Percentiles rank a stretch among this genome's conserved stretches.
phyloP scores from a whole-genome alignment of 257 asterid genomes.

The Verbena officinalis region DNA sequence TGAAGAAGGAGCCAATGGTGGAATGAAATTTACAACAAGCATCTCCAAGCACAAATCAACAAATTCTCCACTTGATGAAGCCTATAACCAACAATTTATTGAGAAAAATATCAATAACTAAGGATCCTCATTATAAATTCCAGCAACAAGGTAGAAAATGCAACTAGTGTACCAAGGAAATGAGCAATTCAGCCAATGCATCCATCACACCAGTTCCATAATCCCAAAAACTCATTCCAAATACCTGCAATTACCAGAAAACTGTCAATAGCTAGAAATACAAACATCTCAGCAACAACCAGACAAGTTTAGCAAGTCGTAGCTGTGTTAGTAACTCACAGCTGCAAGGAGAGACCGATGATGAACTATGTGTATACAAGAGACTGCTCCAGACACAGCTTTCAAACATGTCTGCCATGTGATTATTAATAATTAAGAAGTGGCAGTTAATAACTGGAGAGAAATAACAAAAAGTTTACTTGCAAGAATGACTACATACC shows the following conservation, averaged over 20 bases:
- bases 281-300: background rate
- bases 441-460: slow-evolving; percentile 13
- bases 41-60: slow-evolving; percentile 80
- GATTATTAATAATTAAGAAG: slow-evolving; percentile 14
- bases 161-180: slow-evolving; percentile 62
- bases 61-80: slow-evolving; percentile 71
- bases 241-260: slow-evolving; percentile 50
- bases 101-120: background rate
- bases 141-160: slow-evolving; percentile 27
- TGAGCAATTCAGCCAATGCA: slow-evolving; percentile 66
- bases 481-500: slow-evolving; percentile 50
- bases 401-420: slow-evolving; percentile 73
- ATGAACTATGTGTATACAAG: slow-evolving; percentile 62
- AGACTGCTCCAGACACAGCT: slow-evolving; percentile 75
- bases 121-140: background rate
- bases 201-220: slow-evolving; percentile 83
- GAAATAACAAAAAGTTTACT: background rate
- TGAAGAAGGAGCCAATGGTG: slow-evolving; percentile 43
- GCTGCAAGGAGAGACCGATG: slow-evolving; percentile 68
- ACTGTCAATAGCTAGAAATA: slow-evolving; percentile 4
- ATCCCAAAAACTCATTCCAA: slow-evolving; percentile 83
- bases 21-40: slow-evolving; percentile 82
- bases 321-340: slow-evolving; percentile 50
- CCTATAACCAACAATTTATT: slow-evolving; percentile 42
- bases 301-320: background rate